Base-by-base conservation (phyloP, 495 filamentous ascomycete genomes). In the Thozetella sp. region DNA sequence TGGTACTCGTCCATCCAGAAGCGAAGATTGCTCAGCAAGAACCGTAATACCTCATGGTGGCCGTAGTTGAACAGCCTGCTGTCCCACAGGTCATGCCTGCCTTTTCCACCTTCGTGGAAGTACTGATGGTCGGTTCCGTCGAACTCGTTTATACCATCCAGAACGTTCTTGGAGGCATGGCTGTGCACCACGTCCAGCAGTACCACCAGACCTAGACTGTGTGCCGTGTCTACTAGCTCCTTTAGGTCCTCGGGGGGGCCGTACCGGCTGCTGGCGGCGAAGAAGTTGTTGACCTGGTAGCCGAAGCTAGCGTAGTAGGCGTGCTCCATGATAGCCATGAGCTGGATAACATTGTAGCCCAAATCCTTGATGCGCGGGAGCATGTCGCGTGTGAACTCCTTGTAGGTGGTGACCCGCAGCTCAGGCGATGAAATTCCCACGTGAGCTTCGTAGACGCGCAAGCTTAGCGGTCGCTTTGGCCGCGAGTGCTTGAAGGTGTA, bases 1-100 rank as follows among this genome's bases (percentile, higher is more conserved):
- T 84, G 72, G 68, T 97, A 99, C 70, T 97, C 94, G 57, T 99
- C 95, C 94, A 99, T 97, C 91, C 96, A 99, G 79, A 97, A 99
- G 23, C 96, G 85, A 58, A 99, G 80, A 72, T 99, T 99, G 74
- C 92, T 96, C 46, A 99, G 78, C 57, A 99, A 80, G 75, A 99
- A 99, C 22, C 95, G 83, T 68, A 99, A 72, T 27, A 99, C 95
- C 72, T 99, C 95, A 70, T 99, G 93, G 62, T 83, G 85, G 37
- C 93, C 93, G 73, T 97, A 99, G 79, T 99, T 99, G 83, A 98
- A 99, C 50, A 99, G 77, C 54, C 95, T 86, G 66, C 91, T 96
- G 71, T 98, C 96, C 95, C 95, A 99, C 25, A 93, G 83, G 27
- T 96, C 92, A 68, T 99, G 95, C 43, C 84, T 83, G 48, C 95